Base-by-base conservation (phyloP, 257 asterid genomes). In the Salvia rosmarinus region DNA sequence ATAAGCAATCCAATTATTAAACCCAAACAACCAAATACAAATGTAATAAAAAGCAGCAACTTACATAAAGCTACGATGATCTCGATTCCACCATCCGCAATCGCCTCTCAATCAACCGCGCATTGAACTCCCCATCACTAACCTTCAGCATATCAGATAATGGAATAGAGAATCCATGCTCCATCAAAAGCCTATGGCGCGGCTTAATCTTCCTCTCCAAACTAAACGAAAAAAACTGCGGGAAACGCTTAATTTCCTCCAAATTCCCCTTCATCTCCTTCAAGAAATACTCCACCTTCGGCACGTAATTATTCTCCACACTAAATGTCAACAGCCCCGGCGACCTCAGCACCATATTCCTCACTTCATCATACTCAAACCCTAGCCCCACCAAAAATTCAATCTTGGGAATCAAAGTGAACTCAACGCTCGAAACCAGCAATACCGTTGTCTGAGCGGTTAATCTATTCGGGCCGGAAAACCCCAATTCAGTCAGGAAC, bases 301-400 rank as follows among this genome's bases (percentile, higher is more conserved):
- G 97, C 88, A 64, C 81, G 49, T 71, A 94, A 71, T 94, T 94
- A 14, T 86, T 89, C 84, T 94, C 96, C 66, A 94, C 80, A 34
- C 98, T 94, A 57, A 81, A 91, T 9, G 96, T 94, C 84, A 94
- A 82, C 85, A 94, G 61, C 28, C 95, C 96, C 16, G 97, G 98
- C 11, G 92, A 94, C 75, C 97, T 86, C 84, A 89, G 43, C 57
- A 94, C 88, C 97, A 94, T 89, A 17, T 80, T 76, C 77, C 72
- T 83, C 52, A 94, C 96, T 5, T 86, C 95, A 14, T 77, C 78
- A 13, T 69, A 71, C 16, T 66, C 81, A 32, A 91, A 77, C 57
- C 99, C 97, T 74, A 94, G 79, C 0, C 82, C 84, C 70, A 78
- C 52, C 68, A 91, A 79, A 81, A 71, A 94, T 4, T 78, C 89